Base-by-base conservation (phyloP, 768 basidiomycete species). In the Mycena capillaripes region DNA sequence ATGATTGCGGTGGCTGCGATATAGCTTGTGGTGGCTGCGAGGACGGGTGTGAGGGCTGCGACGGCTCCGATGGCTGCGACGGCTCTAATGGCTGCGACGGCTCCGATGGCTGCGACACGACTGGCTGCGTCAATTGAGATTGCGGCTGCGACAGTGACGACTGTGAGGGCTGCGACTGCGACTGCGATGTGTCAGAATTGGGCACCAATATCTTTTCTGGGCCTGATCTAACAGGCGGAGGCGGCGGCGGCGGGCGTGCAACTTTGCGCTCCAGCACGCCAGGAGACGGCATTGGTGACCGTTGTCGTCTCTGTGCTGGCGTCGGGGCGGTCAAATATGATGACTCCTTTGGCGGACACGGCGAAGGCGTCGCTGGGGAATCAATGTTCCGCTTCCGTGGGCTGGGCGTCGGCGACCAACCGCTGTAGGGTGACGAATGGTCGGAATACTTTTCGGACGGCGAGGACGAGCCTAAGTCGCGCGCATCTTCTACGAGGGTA, bases 141-240 rank as follows among this genome's bases (percentile, higher is more conserved):
- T 38, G 58, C 27, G 29, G 40, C 38, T 34, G 62, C 46, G 67
- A 67, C 42, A 68, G 71, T 17, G 44, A 46, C 17, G 19, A 46
- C 42, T 75, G 76, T 32, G 73, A 74, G 40, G 80, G 78, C n/a
- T 57, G 56, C 6, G 53, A 58, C 19, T 76, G 72, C 27, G 81
- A 79, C 65, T 84, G 84, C 23, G 59, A 90, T 1, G 85, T 84
- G 73, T 91, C 89, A 12, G 90, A 89, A 75, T 90, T 87, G 4
- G 89, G 89, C 10, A 84, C 90, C 27, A 91, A 78, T n/a, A 91
- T 82, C 21, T 81, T 83, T 34, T 78, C 82, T 7, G 85, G 81
- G 27, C 83, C 86, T 55, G 76, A 75, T 62, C 79, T 73, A 40
- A 78, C 78, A 50, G 75, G 72, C 70, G 78, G n/a, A n/a, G n/a